Evolutionary conservation across 768 basidiomycete genomes (phyloP).

Genomic region (Asterophora parasitica): DNA sequence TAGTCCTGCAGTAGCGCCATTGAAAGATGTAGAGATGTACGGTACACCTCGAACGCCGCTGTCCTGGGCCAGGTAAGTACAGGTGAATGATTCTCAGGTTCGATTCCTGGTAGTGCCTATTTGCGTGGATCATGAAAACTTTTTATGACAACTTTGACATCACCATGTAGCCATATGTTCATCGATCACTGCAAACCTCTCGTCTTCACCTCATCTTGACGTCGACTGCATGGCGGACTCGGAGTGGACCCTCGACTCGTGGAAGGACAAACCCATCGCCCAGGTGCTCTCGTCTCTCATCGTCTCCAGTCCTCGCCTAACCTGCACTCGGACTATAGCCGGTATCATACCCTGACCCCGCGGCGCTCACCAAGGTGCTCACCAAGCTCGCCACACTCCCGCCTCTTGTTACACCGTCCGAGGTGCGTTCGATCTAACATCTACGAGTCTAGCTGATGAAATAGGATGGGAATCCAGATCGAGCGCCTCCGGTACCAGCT

Average conservation of each 20-base stretch:
- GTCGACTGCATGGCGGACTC: too few species aligned
- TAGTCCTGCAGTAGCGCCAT: too few species aligned
- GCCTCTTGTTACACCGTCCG: constrained; percentile 87
- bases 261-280: constrained; percentile 71
- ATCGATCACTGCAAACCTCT: too few species aligned
- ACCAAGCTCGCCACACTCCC: constrained; percentile 73
- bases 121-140: too few species aligned
- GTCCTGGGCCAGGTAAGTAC: too few species aligned
- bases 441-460: constrained; percentile 6
- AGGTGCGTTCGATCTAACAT: constrained; percentile 50
- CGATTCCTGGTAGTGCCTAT: too few species aligned
- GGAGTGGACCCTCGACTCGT: constrained; percentile 82
- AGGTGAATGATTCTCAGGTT: too few species aligned
- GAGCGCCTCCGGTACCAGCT: constrained; percentile 81
- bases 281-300: constrained; percentile 45
- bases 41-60: too few species aligned
- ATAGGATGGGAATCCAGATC: constrained; percentile 43
- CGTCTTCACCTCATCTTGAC: too few species aligned
- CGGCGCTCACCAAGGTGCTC: constrained; percentile 67
- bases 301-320: neutral
- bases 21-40: too few species aligned
- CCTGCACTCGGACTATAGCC: constrained; percentile 36
- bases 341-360: constrained; percentile 66
- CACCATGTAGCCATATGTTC: too few species aligned
- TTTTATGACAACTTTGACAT: too few species aligned